Evolutionary conservation across 2,329 filamentous ascomycete species (phyloP).

Genomic region (Tolypocladium capitatum): DNA sequence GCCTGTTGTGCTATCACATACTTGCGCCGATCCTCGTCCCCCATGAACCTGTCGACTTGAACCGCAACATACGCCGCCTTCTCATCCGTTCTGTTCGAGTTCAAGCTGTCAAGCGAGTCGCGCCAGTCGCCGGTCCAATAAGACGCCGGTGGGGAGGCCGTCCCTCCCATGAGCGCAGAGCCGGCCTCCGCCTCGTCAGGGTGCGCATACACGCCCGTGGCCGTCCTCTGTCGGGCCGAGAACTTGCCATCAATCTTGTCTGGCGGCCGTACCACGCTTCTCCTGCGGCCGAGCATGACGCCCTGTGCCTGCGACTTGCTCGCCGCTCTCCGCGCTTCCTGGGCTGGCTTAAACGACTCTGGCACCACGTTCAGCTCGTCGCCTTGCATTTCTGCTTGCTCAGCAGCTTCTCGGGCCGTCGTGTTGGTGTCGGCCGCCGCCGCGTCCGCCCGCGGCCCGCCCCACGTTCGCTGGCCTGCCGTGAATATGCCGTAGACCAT

Average conservation of each 20-base stretch:
- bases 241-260: constrained; percentile 68
- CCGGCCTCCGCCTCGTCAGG: constrained; percentile 40
- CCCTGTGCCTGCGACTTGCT: constrained; percentile 14
- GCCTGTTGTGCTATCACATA: constrained; percentile 56
- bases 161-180: constrained; percentile 9
- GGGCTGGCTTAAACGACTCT: constrained; percentile 61
- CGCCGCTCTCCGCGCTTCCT: constrained; percentile 30
- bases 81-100: constrained; percentile 41
- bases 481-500: constrained; percentile 97
- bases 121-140: constrained; percentile 14
- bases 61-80: constrained; percentile 15
- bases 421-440: constrained; percentile 63
- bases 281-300: constrained; percentile 30
- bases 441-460: constrained; percentile 81
- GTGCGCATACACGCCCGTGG: constrained; percentile 57
- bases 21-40: constrained; percentile 61
- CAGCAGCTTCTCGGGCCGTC: constrained; percentile 71
- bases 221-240: constrained; percentile 52
- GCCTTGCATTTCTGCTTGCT: constrained; percentile 62
- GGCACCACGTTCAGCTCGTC: constrained; percentile 86
- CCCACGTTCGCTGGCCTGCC: constrained; percentile 88
- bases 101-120: constrained; percentile 54
- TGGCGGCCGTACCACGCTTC: constrained; percentile 56
- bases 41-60: constrained; percentile 64
- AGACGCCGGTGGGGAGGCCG: background rate